A percentile compares a stretch with the other conserved stretches of the same genome.
Evolutionary conservation across 805 yeast genomes (phyloP).

Genomic region (Candida incommunis): DNA sequence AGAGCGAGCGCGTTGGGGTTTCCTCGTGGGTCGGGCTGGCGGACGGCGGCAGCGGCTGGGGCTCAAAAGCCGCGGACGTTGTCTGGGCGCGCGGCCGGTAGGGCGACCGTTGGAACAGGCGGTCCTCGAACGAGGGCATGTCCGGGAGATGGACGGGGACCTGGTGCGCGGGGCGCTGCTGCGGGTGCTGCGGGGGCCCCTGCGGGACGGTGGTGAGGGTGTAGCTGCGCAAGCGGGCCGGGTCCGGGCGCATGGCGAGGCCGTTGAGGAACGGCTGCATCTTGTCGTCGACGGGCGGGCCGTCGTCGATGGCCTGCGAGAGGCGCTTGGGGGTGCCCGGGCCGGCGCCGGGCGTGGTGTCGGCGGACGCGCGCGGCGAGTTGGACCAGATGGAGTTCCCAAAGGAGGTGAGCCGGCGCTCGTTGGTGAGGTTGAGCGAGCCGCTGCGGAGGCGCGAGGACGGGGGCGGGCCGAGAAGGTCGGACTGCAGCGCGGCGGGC

Average conservation of each 20-base stretch:
- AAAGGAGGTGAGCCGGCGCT: slow-evolving; percentile 2
- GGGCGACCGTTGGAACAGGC: slow-evolving; percentile 12
- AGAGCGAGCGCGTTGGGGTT: slow-evolving; percentile 36
- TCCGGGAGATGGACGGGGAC: slow-evolving; percentile 2
- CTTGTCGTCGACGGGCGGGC: slow-evolving; percentile 15
- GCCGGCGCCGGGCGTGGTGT: slow-evolving; percentile 6
- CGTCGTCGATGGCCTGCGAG: slow-evolving; percentile 11
- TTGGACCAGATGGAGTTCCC: slow-evolving; percentile 4
- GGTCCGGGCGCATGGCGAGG: slow-evolving; percentile 19
- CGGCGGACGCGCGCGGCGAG: slow-evolving; percentile 9
- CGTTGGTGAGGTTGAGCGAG: not conserved
- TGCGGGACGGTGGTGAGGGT: slow-evolving; percentile 9
- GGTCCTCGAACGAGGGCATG: slow-evolving; percentile 12
- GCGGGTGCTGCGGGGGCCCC: slow-evolving; percentile 8
- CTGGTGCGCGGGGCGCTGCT: slow-evolving; percentile 4
- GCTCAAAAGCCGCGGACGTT: not conserved
- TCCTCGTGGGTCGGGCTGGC: not conserved
- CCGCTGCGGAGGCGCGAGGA: not conserved
- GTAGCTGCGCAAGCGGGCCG: slow-evolving; percentile 18
- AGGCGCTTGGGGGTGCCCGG: slow-evolving; percentile 10
- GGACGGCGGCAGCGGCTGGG: not conserved
- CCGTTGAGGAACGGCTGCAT: slow-evolving; percentile 18
- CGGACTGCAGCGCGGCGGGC: not conserved
- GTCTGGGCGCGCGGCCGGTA: not conserved
- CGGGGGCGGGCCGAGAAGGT: not conserved